Evolutionary conservation across 164 flowering plant species (phyloP).

Genomic region (Pachysandra terminalis): DNA sequence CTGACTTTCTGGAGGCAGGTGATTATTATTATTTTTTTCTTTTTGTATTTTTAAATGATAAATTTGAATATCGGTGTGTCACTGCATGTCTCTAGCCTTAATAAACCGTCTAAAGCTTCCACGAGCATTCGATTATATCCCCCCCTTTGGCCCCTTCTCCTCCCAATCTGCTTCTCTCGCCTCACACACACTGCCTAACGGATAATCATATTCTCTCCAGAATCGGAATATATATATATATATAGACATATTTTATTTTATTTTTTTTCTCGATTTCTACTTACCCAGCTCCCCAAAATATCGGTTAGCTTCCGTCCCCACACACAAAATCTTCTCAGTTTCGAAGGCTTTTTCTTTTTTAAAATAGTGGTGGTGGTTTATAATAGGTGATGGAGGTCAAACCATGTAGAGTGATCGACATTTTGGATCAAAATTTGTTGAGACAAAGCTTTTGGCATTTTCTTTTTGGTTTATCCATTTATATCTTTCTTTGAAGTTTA

Average conservation of each 20-base stretch:
- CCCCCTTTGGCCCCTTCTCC: too few relatives aligned
- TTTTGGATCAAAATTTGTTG: background rate
- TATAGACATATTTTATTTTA: too few relatives aligned
- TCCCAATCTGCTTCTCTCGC: background rate
- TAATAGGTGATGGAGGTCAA: background rate
- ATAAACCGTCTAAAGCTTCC: background rate
- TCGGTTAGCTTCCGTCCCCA: conserved; percentile 2
- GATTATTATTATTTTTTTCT: too few relatives aligned
- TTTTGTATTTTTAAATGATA: too few relatives aligned
- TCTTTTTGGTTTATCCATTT: background rate
- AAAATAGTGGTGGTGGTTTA: background rate
- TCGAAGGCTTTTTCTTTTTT: background rate
- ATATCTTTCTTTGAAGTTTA: background rate
- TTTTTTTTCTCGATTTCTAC: conserved; percentile 4
- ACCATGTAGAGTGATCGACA: background rate
- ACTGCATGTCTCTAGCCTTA: background rate
- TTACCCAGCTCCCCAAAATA: conserved; percentile 8
- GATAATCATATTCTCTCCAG: too few relatives aligned
- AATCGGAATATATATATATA: background rate
- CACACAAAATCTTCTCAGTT: background rate
- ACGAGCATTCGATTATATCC: background rate
- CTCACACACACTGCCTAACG: background rate
- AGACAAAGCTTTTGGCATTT: background rate
- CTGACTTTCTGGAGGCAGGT: too few relatives aligned
- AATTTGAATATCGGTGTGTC: too few relatives aligned